These are phyloP conservation scores for Anaeromyces robustus DNA, from an alignment of 192 early-diverging fungal species.

Conservation along the genomic window DNA sequence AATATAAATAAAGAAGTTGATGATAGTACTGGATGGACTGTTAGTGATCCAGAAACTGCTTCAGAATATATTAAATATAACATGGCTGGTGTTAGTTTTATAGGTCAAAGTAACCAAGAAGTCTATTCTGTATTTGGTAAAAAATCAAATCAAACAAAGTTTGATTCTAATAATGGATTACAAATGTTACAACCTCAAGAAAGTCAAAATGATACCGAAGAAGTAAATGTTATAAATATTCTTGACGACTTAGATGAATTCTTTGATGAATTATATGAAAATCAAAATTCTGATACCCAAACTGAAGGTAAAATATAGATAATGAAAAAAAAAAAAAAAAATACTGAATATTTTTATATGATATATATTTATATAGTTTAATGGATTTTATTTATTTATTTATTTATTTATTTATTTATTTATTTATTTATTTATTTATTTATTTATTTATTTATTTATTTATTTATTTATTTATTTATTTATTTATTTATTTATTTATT, in stretches of 20 bases:
- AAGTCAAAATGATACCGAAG: neutral
- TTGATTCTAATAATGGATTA: slow-evolving; percentile 1
- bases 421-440: no score
- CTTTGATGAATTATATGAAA: slow-evolving; percentile 19
- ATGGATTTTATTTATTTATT: no score
- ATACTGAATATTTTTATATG: no score
- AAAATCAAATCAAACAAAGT: slow-evolving; percentile 4
- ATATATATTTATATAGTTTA: no score
- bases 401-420: no score
- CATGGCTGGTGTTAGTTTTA: slow-evolving; percentile 22
- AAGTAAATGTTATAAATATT: slow-evolving; percentile 18
- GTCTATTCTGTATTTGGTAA: slow-evolving; percentile 11
- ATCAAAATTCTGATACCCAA: neutral
- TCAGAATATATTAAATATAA: slow-evolving; percentile 18
- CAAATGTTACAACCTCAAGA: neutral
- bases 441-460: no score
- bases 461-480: no score
- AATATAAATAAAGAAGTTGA: slow-evolving; percentile 4
- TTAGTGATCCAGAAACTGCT: slow-evolving; percentile 7
- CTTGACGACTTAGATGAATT: slow-evolving; percentile 24
- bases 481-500: no score
- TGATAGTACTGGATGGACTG: slow-evolving; percentile 10
- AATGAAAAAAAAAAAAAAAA: no score
- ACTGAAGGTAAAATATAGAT: neutral
- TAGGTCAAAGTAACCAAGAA: slow-evolving; percentile 16